A percentile compares a stretch with the other conserved stretches of the same genome.
phyloP scores from a whole-genome alignment of 352 stramenopile species.

The Phytophthora multivora region DNA sequence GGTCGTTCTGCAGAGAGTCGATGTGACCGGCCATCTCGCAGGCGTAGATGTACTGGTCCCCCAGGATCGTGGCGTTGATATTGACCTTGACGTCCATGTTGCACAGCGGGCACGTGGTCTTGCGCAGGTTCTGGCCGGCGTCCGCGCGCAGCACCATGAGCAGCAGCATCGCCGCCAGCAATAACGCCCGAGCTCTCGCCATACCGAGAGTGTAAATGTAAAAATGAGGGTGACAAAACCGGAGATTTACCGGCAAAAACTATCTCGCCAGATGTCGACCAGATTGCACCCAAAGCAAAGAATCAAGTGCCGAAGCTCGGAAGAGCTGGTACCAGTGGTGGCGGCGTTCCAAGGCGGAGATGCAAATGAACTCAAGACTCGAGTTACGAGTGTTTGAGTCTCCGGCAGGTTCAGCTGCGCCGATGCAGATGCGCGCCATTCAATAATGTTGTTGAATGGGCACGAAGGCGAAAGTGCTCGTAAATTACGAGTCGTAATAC shows the following conservation, averaged over 20 bases:
- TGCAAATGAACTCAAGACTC: conserved; percentile 10
- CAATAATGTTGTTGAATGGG: conserved; percentile 15
- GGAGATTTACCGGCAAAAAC: conserved; percentile 3
- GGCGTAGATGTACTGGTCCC: conserved; percentile 77
- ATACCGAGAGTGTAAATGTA: conserved; percentile 19
- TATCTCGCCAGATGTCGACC: conserved; percentile 12
- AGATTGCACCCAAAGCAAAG: conserved; percentile 4
- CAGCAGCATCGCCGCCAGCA: conserved; percentile 32
- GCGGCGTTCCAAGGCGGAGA: background rate
- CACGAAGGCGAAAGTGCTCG: background rate
- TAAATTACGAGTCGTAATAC: background rate
- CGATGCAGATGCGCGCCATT: conserved; percentile 12
- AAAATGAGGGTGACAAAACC: conserved; percentile 20
- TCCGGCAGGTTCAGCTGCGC: background rate
- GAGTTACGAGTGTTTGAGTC: too few species aligned
- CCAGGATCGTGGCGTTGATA: conserved; percentile 72
- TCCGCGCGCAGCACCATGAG: conserved; percentile 21
- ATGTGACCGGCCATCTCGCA: conserved; percentile 87
- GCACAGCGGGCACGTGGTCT: conserved; percentile 59
- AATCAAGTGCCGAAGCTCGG: conserved; percentile 14
- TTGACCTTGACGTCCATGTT: conserved; percentile 60
- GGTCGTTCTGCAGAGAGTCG: conserved; percentile 77
- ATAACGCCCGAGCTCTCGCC: conserved; percentile 22
- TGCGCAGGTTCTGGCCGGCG: conserved; percentile 57
- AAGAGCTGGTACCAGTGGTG: too few species aligned